Evolutionary conservation across 805 yeast species (phyloP).

Genomic region (Myxozyma monticola): DNA sequence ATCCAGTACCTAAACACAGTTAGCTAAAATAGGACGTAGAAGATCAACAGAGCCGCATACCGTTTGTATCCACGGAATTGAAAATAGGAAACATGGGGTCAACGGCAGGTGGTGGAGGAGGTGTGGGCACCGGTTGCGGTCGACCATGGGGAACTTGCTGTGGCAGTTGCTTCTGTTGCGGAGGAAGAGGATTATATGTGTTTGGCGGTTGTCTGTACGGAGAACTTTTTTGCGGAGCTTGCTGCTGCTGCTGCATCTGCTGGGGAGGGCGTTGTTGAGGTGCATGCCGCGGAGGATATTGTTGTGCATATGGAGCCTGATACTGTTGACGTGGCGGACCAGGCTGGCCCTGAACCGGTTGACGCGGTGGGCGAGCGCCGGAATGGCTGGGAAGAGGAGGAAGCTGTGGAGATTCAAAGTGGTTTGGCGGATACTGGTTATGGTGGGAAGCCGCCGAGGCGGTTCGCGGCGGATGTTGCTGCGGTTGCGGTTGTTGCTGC

Average conservation of each 20-base stretch:
- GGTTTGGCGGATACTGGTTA: background rate
- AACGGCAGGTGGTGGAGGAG: slow-evolving; percentile 9
- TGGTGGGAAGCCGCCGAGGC: no score
- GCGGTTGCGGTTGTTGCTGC: slow-evolving; percentile 4
- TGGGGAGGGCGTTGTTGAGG: slow-evolving; percentile 17
- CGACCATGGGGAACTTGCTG: background rate
- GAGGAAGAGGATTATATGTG: slow-evolving; percentile 12
- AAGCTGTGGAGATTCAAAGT: background rate
- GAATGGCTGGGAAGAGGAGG: background rate
- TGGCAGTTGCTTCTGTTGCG: slow-evolving; percentile 7
- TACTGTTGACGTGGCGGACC: background rate
- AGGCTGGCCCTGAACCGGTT: background rate
- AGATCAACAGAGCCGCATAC: background rate
- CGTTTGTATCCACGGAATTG: slow-evolving; percentile 31
- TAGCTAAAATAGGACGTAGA: no score
- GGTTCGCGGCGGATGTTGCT: slow-evolving; percentile 1
- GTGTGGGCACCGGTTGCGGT: slow-evolving; percentile 15
- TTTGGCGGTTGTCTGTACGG: background rate
- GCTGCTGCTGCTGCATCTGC: slow-evolving; percentile 10
- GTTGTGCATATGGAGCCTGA: background rate
- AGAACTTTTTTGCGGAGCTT: background rate
- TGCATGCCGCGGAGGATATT: no score
- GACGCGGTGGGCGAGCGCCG: no score
- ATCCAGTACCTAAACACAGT: slow-evolving; percentile 17
- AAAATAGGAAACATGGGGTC: slow-evolving; percentile 28